Percentiles rank a stretch among this genome's conserved stretches.
Evolutionary conservation across 192 early-diverging fungal genomes (phyloP).

Genomic region (Coemansia sp.): DNA sequence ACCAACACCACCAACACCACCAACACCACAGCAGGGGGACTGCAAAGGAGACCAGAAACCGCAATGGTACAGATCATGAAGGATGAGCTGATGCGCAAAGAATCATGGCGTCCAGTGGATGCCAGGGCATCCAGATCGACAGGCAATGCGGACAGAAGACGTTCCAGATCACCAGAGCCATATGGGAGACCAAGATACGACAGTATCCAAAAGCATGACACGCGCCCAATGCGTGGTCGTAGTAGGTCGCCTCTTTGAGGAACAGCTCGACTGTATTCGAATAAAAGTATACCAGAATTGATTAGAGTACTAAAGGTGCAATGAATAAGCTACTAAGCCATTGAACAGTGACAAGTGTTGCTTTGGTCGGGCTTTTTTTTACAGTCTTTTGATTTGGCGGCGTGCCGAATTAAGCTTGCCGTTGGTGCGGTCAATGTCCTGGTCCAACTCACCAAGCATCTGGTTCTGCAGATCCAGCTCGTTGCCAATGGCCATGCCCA

Average conservation of each 20-base stretch:
- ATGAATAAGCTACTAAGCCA: not conserved
- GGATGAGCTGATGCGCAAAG: slow-evolving; percentile 1
- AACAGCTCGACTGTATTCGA: not conserved
- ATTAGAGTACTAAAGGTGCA: not conserved
- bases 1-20: not conserved
- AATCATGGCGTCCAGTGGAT: not conserved
- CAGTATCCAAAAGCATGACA: not conserved
- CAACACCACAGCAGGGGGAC: not conserved
- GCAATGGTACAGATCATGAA: slow-evolving; percentile 10
- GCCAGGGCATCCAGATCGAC: not conserved
- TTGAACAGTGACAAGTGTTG: not conserved
- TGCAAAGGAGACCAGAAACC: slow-evolving; percentile 1
- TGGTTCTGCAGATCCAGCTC: slow-evolving; percentile 93
- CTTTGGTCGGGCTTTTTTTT: too few relatives aligned
- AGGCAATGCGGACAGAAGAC: not conserved
- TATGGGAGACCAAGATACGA: not conserved
- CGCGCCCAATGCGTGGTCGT: not conserved
- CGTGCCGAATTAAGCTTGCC: slow-evolving; percentile 72
- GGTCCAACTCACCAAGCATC: slow-evolving; percentile 80
- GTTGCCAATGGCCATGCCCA: slow-evolving; percentile 82
- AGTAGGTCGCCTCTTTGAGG: not conserved
- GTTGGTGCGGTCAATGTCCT: slow-evolving; percentile 73
- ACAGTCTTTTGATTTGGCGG: slow-evolving; percentile 77
- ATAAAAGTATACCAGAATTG: not conserved
- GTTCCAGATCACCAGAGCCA: slow-evolving; percentile 29